Evolutionary conservation across 1,284 basidiomycete species (phyloP), one percentile per base, ranked within the genome.

Genomic region (Rhodotorula sp.): DNA sequence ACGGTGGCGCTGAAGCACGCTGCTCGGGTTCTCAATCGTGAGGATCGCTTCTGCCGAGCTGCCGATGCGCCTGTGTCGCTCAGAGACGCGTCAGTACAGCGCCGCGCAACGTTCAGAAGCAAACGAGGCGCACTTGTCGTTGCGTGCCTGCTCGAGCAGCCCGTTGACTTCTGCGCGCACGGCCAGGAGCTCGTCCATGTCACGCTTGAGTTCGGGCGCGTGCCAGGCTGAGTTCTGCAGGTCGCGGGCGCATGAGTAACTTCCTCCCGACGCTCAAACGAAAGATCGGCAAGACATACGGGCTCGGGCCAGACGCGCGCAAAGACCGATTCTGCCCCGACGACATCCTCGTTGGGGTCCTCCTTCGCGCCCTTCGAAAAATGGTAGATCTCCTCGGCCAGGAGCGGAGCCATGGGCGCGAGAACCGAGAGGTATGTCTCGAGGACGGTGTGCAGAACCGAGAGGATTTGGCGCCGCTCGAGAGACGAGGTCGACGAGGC

Each of bases 321-420:
- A 77, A 93, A 93, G 25, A 91, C 85, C 0, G 90, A 91, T 5
- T 21, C 17, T 1, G 25, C 59, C 9, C 25, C 44, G 12, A 17
- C 16, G 0, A 78, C 60, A 0, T 73, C 74, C 4, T 67, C 64
- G 7, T 50, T 41, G 4, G 77, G 79, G 14, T 81, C 80, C 19
- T 53, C 41, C 9, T 9, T 57, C 4, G 64, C 60, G 17, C 70
- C 68, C 7, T 12, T 34, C 41, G 78, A 77, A 70, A 83, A 84
- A 58, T 88, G 85, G 77, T 91, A 86, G 61, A 97, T 88, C 80
- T 99, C 96, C 82, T 98, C 95, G 0, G 93, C 91, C 4, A 98
- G 86, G 79, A 97, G 91, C 4, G 97, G 96, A 8, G 91, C 84
- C 44, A 98, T 89, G 0, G 96, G 97, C 0, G 93, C 92, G 56